Base-by-base conservation (phyloP, 23 red algal genomes). In the Gracilaria domingensis region DNA sequence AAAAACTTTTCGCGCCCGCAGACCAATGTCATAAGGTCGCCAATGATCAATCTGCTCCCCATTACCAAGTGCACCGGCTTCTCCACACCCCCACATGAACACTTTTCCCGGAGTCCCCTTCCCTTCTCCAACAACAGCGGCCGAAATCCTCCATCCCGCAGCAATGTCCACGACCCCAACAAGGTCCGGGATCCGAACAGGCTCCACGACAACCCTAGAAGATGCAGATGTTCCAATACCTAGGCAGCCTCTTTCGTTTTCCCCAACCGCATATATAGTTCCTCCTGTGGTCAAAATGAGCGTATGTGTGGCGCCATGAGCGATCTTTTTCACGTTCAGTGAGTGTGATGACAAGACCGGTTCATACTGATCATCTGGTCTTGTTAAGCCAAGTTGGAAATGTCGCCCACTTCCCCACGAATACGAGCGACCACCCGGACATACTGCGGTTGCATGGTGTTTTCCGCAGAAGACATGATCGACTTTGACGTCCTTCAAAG, bases 321-420 rank as follows among this genome's bases (percentile, higher is more conserved):
- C 78, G 17, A 92, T 76, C 50, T 92, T 92, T 16, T 34, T 25
- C 79, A 92, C 75, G 36, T 30, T 39, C 40, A 75, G 71, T 20
- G 53, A 38, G 28, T 59, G 62, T 8, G 60, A n/a, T 28, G 64
- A 23, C 23, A 23, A 26, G 8, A 42, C 34, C 23, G 89, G 89
- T 29, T 84, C 79, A 21, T 48, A 72, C 61, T 35, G 54, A 54
- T 92, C 89, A 54, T 40, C 58, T 1, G 58, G 26, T 12, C 12
- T 37, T 35, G 35, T 25, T 21, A 66, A 42, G 28, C 30, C 77
- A 21, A 84, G 53, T 20, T 69, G 71, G 45, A 75, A 82, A 42
- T 82, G 76, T 12, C 89, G 57, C 30, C 89, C 89, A 58, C 32
- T 50, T 23, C 89, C 89, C 89, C 89, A 92, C 30, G 76, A 51